These are phyloP conservation scores for Tolypocladium pustulatum DNA, from an alignment of 2,329 filamentous ascomycete genomes.

Conservation along the genomic window DNA sequence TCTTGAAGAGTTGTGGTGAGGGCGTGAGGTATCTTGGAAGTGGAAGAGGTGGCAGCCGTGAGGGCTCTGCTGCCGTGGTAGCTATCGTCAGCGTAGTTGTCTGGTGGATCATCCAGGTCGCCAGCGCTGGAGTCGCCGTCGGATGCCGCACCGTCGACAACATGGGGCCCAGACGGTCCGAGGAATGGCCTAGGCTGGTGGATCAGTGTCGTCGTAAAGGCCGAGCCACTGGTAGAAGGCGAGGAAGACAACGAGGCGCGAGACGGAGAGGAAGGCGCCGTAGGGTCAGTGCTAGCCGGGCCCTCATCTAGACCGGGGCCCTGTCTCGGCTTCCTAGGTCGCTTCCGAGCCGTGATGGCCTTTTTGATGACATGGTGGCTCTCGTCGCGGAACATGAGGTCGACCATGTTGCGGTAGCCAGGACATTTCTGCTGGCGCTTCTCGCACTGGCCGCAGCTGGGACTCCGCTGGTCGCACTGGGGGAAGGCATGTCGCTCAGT, in stretches of 20 bases:
- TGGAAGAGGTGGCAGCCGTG: neutral
- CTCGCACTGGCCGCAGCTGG: slow-evolving; percentile 43
- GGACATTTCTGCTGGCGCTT: slow-evolving; percentile 41
- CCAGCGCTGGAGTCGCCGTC: neutral
- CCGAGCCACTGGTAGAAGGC: neutral
- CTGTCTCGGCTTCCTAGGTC: slow-evolving; percentile 11
- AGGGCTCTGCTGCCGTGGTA: neutral
- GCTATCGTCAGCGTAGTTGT: neutral
- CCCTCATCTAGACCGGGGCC: neutral
- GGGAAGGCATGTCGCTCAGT: neutral
- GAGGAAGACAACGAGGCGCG: slow-evolving; percentile 1
- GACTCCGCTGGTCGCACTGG: slow-evolving; percentile 42
- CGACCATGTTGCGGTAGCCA: slow-evolving; percentile 43
- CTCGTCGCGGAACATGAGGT: slow-evolving; percentile 48
- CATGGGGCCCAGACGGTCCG: neutral
- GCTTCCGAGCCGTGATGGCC: slow-evolving; percentile 24
- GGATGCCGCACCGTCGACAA: neutral
- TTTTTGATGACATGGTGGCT: slow-evolving; percentile 45
- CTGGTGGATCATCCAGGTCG: neutral
- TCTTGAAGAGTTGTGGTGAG: slow-evolving; percentile 25
- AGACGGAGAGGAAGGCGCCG: neutral
- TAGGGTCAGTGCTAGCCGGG: neutral
- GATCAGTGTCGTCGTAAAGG: neutral
- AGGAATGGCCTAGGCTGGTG: slow-evolving; percentile 2
- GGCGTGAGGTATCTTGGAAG: slow-evolving; percentile 4